Percentiles rank a stretch among this genome's conserved stretches.
Conservation (phyloP, 805 yeast genomes). For the Yarrowia alimentaria region DNA sequence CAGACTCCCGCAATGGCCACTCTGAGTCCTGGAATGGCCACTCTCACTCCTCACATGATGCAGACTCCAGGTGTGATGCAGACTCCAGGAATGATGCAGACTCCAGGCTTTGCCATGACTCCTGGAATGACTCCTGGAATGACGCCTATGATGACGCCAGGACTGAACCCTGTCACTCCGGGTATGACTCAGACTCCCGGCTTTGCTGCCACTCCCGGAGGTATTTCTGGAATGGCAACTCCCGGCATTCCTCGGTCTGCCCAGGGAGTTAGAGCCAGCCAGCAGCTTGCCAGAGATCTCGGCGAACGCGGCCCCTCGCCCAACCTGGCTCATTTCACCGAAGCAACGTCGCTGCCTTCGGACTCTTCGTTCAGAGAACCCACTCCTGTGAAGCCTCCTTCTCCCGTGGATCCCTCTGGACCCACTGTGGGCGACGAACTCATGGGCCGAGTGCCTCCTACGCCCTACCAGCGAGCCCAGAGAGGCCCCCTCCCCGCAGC, state of each 20-base stretch:
- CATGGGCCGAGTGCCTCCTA: constrained; percentile 17
- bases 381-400: constrained; percentile 21
- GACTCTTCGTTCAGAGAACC: constrained; percentile 20
- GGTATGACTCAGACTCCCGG: constrained; percentile 6
- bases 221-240: too few relatives aligned
- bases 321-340: constrained; percentile 3
- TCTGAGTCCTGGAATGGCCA: background rate
- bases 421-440: constrained; percentile 22
- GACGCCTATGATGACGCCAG: constrained; percentile 1
- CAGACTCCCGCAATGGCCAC: constrained; percentile 2
- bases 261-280: background rate
- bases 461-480: too few relatives aligned
- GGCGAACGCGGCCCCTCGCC: constrained; percentile 19
- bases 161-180: too few relatives aligned
- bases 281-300: constrained; percentile 12
- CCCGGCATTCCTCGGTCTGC: constrained; percentile 9
- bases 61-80: constrained; percentile 17
- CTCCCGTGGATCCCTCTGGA: constrained; percentile 3
- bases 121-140: constrained; percentile 1
- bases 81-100: constrained; percentile 2
- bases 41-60: background rate
- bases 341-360: constrained; percentile 5
- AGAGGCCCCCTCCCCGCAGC: constrained; percentile 12
- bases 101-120: constrained; percentile 7
- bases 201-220: background rate